phyloP scores from a whole-genome alignment of 2,329 filamentous ascomycete genomes.

The Fusarium citri region DNA sequence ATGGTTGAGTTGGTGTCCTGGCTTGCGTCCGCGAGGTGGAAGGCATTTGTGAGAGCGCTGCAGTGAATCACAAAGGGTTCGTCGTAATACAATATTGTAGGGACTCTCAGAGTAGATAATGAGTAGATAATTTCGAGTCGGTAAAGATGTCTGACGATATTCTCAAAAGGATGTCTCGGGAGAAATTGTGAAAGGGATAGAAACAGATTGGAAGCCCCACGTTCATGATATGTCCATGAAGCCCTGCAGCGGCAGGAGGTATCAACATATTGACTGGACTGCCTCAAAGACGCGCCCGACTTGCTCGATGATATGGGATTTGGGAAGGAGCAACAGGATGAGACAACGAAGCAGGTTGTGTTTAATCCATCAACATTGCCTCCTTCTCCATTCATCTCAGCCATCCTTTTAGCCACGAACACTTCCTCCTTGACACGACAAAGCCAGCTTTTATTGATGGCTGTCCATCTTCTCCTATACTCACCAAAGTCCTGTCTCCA shows the following conservation, averaged over 20 bases:
- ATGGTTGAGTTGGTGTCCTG: too few relatives aligned
- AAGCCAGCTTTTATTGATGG: neutral
- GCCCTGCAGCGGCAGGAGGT: neutral
- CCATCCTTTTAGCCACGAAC: neutral
- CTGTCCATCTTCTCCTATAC: neutral
- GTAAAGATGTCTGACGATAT: neutral
- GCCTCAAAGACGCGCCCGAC: neutral
- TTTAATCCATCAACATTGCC: neutral
- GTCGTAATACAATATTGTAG: neutral
- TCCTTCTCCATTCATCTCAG: too few relatives aligned
- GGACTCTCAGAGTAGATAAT: neutral
- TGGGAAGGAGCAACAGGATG: neutral
- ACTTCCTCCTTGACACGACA: rapidly evolving
- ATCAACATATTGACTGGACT: rapidly evolving
- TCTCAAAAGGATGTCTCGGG: neutral
- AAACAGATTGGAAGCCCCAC: neutral
- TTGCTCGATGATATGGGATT: neutral
- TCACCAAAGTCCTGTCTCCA: too few relatives aligned
- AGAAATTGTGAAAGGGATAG: too few relatives aligned
- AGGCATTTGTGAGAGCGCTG: neutral
- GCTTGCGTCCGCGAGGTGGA: too few relatives aligned
- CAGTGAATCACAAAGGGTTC: neutral
- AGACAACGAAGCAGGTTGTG: neutral
- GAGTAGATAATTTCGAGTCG: neutral
- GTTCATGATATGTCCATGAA: rapidly evolving